Conservation (phyloP, 2,329 filamentous ascomycete species). For the Epichloe typhina region DNA sequence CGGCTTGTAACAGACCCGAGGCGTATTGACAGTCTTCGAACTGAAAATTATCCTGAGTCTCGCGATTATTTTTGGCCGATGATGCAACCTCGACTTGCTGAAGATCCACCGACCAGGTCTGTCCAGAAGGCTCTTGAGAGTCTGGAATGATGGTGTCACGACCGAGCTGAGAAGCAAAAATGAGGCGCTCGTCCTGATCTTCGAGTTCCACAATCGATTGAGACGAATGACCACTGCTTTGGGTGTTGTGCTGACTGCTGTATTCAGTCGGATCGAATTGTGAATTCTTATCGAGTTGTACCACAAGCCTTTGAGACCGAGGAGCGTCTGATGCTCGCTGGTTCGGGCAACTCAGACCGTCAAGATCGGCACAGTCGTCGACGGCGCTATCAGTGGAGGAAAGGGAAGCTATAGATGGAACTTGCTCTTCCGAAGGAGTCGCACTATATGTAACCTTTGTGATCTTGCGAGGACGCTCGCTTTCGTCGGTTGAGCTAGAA, state of each 20-base stretch:
- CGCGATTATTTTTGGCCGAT: neutral
- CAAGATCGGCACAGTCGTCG: constrained; percentile 8
- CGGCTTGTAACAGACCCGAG: neutral
- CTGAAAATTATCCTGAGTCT: neutral
- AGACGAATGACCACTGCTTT: constrained; percentile 16
- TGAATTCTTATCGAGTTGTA: constrained; percentile 18
- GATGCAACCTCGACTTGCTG: neutral
- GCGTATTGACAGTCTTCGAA: neutral
- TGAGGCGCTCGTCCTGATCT: constrained; percentile 19
- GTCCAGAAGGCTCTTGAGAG: constrained; percentile 26
- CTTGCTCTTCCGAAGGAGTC: constrained; percentile 17
- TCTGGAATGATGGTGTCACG: constrained; percentile 30
- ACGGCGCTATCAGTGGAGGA: constrained; percentile 12
- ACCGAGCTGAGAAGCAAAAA: constrained; percentile 19
- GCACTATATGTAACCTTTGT: constrained; percentile 10
- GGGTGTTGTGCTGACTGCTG: constrained; percentile 18
- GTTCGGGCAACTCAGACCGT: neutral
- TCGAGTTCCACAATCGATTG: constrained; percentile 23
- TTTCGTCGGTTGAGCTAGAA: constrained; percentile 7
- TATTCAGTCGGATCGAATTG: constrained; percentile 24
- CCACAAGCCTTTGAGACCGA: constrained; percentile 10
- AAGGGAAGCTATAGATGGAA: constrained; percentile 17
- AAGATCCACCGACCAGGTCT: constrained; percentile 10
- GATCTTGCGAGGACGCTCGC: constrained; percentile 11
- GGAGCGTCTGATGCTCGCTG: neutral